Conservation (phyloP, 1,284 basidiomycete genomes). For the Austropuccinia psidii region DNA sequence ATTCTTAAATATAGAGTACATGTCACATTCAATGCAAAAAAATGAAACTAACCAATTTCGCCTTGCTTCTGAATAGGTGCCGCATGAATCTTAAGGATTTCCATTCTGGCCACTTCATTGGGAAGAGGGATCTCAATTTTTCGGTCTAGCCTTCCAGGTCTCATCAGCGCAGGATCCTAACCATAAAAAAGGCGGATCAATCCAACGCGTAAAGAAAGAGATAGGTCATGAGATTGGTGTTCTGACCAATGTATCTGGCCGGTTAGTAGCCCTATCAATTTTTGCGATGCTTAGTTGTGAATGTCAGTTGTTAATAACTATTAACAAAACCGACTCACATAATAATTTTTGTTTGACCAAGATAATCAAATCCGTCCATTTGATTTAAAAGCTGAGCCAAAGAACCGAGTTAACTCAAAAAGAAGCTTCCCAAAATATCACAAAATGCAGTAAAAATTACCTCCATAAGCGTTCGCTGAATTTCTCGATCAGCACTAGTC, state of each 20-base stretch:
- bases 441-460: too few species aligned
- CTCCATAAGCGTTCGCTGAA: slow-evolving; percentile 98
- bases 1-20: background rate
- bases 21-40: too few species aligned
- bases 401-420: background rate
- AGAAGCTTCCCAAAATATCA: background rate
- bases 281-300: background rate
- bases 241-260: slow-evolving; percentile 68
- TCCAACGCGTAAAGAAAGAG: background rate
- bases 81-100: slow-evolving; percentile 97
- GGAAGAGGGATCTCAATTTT: slow-evolving; percentile 98
- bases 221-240: slow-evolving; percentile 68
- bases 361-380: slow-evolving; percentile 98
- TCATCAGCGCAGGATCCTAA: slow-evolving; percentile 81
- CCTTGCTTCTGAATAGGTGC: slow-evolving; percentile 88
- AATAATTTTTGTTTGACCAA: slow-evolving; percentile 93
- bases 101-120: slow-evolving; percentile 85
- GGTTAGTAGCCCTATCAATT: slow-evolving; percentile 31
- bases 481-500: slow-evolving; percentile 95
- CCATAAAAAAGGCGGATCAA: background rate
- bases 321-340: slow-evolving; percentile 81
- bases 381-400: slow-evolving; percentile 78
- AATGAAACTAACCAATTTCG: slow-evolving; percentile 56
- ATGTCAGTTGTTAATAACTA: background rate
- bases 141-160: slow-evolving; percentile 89